Base-by-base conservation (phyloP, 371 early-diverging fungal genomes). In the Saksenaea vasiformis region DNA sequence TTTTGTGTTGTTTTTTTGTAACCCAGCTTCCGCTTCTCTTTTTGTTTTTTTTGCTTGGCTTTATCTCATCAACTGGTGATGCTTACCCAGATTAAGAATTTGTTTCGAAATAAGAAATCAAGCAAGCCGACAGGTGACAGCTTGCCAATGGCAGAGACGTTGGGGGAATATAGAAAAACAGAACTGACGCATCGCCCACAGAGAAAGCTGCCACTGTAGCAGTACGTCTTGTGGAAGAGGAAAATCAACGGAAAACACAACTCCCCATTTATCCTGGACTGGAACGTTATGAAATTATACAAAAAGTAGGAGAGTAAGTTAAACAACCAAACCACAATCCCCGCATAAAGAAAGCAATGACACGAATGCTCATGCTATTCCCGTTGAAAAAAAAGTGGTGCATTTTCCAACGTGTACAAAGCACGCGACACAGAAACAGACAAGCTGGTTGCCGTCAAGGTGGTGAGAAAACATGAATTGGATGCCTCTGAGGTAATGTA, bases 351-450 rank as follows among this genome's bases (percentile, higher is more conserved):
- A 10, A 44, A n/a, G 22, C 13, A 0, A 38, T 38, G 10, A 15
- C 13, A 15, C 13, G 15, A 38, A 38, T 38, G 10, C 38, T 15
- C 3, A n/a, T n/a, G n/a, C n/a, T n/a, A n/a, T n/a, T n/a, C 4
- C 15, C 17, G 14, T 5, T 44, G 44, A 15, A 15, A n/a, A 7
- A 11, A 8, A 57, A 90, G 90, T 71, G 93, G 93, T 56, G 93
- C 92, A n/a, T 93, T 93, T 74, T 90, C 91, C 56, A 87, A 83
- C 56, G 93, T 93, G 2, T 92, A 89, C 80, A 83, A 85, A 60
- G 93, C 91, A n/a, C 70, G 73, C 37, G 85, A 90, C 58, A 72
- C 66, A 10, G 67, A 70, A 53, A 87, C 82, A 1, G 79, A 84
- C 24, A 67, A 85, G 54, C 65, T 83, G 37, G 93, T 95, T 5